phyloP scores from a whole-genome alignment of 2,329 filamentous ascomycete genomes.

The Aspergillus pseudoviridinutans region DNA sequence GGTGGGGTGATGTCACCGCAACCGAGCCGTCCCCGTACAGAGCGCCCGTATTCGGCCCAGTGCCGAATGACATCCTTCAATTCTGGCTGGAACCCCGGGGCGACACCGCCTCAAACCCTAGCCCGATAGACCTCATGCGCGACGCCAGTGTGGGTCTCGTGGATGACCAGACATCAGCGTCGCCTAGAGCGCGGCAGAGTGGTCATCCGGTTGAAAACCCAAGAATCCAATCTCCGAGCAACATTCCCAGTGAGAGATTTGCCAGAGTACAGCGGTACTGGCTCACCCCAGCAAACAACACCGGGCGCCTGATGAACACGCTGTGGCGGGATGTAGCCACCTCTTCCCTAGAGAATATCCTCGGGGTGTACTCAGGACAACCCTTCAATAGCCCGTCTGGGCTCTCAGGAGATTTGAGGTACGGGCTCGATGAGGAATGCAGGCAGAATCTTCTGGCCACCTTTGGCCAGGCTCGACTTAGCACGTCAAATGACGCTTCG shows the following conservation, averaged over 20 bases:
- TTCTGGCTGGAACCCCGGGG: slow-evolving; percentile 35
- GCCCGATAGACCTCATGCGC: slow-evolving; percentile 26
- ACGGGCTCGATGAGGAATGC: slow-evolving; percentile 42
- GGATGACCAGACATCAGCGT: slow-evolving; percentile 17
- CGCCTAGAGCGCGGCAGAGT: slow-evolving; percentile 20
- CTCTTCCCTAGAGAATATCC: slow-evolving; percentile 38
- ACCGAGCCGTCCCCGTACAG: slow-evolving; percentile 19
- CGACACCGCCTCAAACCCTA: slow-evolving; percentile 25
- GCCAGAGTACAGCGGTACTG: slow-evolving; percentile 41
- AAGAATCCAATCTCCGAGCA: slow-evolving; percentile 16
- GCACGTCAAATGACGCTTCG: slow-evolving; percentile 13
- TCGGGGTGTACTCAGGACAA: slow-evolving; percentile 25
- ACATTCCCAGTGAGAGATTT: slow-evolving; percentile 41
- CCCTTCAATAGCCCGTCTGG: slow-evolving; percentile 16
- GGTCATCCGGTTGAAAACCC: slow-evolving; percentile 21
- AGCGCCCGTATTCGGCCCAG: slow-evolving; percentile 21
- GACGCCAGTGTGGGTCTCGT: slow-evolving; percentile 22
- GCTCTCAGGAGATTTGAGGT: slow-evolving; percentile 28
- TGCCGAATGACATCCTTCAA: slow-evolving; percentile 32
- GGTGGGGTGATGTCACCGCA: slow-evolving; percentile 26
- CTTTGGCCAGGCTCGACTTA: slow-evolving; percentile 27
- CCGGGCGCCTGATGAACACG: slow-evolving; percentile 38
- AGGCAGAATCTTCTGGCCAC: slow-evolving; percentile 35
- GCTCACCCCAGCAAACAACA: slow-evolving; percentile 36
- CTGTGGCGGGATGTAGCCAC: slow-evolving; percentile 39